Evolutionary conservation across 2,329 filamentous ascomycete genomes (phyloP).

Genomic region (Tolypocladium capitatum): DNA sequence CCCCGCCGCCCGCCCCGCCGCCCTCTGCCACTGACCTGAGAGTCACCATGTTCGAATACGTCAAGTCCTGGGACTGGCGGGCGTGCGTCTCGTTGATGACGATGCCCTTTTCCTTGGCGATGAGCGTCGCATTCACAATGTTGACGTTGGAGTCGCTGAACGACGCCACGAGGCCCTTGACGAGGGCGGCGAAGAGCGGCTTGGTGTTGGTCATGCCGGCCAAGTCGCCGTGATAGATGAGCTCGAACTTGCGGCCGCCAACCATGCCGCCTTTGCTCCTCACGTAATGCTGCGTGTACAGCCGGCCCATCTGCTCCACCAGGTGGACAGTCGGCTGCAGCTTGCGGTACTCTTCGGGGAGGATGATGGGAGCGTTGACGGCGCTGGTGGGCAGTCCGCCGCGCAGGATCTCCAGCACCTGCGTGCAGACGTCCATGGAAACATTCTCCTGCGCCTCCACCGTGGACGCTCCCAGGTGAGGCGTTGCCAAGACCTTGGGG

Average conservation of each 20-base stretch:
- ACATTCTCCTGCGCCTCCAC: slow-evolving; percentile 78
- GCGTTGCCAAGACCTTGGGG: slow-evolving; percentile 61
- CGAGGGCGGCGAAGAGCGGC: slow-evolving; percentile 63
- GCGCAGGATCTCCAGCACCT: slow-evolving; percentile 59
- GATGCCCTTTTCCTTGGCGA: slow-evolving; percentile 66
- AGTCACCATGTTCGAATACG: slow-evolving; percentile 60
- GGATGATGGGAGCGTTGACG: slow-evolving; percentile 70
- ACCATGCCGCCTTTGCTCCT: slow-evolving; percentile 27
- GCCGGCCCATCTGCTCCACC: slow-evolving; percentile 63
- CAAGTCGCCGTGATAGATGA: slow-evolving; percentile 65
- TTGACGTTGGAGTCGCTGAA: slow-evolving; percentile 62
- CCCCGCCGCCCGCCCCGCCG: slow-evolving; percentile 12
- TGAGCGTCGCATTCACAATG: slow-evolving; percentile 67
- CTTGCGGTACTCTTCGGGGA: slow-evolving; percentile 67
- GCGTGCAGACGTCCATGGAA: slow-evolving; percentile 68
- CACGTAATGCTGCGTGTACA: slow-evolving; percentile 67
- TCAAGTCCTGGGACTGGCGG: slow-evolving; percentile 45
- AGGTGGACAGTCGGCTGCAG: slow-evolving; percentile 64
- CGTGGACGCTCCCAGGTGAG: slow-evolving; percentile 68
- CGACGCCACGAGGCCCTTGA: slow-evolving; percentile 60
- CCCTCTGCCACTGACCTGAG: slow-evolving; percentile 38
- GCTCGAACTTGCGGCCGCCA: slow-evolving; percentile 57
- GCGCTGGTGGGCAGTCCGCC: slow-evolving; percentile 63
- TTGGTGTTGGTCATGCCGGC: slow-evolving; percentile 60
- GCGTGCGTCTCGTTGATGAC: slow-evolving; percentile 61